Percentiles rank a stretch among this genome's conserved stretches.
Evolutionary conservation across 306 rosid genomes (phyloP).

Genomic region (Astragalus membranaceus): DNA sequence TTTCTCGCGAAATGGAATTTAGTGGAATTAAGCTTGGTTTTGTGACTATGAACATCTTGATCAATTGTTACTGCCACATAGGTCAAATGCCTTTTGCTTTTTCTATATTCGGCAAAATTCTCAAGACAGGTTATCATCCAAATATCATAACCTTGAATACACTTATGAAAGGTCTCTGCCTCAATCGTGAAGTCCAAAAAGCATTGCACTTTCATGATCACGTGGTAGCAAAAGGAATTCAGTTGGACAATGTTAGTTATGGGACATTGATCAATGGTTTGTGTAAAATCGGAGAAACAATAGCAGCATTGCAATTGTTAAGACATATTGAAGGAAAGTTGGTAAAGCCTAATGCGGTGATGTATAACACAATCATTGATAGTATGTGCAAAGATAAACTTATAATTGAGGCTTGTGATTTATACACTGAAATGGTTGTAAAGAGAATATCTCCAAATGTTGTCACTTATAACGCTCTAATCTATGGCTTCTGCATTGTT

Average conservation of each 20-base stretch:
- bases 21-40: neutral
- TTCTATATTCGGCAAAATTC: neutral
- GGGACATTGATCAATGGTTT: neutral
- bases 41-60: neutral
- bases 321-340: neutral
- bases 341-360: neutral
- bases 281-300: neutral
- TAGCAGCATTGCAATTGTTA: neutral
- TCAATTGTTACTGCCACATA: neutral
- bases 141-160: neutral
- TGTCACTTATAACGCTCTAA: neutral
- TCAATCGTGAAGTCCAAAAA: neutral
- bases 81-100: neutral
- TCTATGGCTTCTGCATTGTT: neutral
- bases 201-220: neutral
- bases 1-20: neutral
- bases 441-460: neutral
- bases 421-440: neutral
- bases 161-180: neutral
- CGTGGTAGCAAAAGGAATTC: neutral
- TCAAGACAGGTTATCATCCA: neutral
- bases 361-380: neutral
- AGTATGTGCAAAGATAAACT: neutral
- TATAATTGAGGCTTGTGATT: neutral
- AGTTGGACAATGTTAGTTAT: neutral